These are phyloP conservation scores for Oryza longistaminata DNA, from an alignment of 176 grass and related monocot genomes.

Conservation along the genomic window DNA sequence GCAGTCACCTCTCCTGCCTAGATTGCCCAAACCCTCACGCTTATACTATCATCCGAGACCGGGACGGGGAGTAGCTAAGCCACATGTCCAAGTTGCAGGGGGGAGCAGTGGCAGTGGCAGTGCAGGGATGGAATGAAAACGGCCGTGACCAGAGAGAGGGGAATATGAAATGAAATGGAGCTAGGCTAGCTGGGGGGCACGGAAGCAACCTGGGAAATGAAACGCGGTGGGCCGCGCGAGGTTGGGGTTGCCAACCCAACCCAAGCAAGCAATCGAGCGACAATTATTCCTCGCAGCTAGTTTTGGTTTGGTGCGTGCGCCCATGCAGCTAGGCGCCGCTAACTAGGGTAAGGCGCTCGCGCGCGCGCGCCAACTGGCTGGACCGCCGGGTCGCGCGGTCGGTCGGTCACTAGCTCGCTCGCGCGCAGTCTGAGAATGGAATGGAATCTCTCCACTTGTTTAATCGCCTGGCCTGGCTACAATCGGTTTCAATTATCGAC, in stretches of 20 bases:
- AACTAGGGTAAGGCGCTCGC: background rate
- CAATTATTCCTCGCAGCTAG: constrained; percentile 42
- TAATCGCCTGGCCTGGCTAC: constrained; percentile 10
- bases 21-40: constrained; percentile 37
- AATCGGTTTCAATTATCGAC: constrained; percentile 31
- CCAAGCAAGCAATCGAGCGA: background rate
- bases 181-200: background rate
- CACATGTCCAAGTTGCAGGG: constrained; percentile 39
- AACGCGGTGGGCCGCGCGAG: background rate
- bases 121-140: background rate
- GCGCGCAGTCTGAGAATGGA: constrained; percentile 19
- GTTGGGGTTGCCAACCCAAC: background rate
- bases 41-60: constrained; percentile 24
- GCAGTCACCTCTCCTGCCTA: background rate
- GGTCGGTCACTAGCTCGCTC: background rate
- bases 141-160: background rate
- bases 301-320: background rate
- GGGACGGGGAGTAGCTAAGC: background rate
- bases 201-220: constrained; percentile 31
- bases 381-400: background rate
- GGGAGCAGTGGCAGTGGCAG: background rate
- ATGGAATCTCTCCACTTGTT: constrained; percentile 46
- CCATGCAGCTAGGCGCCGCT: background rate
- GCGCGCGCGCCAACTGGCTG: background rate
- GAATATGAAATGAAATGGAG: background rate